These are phyloP conservation scores for Metschnikowia rubicola DNA, from an alignment of 805 yeast species.

Conservation along the genomic window DNA sequence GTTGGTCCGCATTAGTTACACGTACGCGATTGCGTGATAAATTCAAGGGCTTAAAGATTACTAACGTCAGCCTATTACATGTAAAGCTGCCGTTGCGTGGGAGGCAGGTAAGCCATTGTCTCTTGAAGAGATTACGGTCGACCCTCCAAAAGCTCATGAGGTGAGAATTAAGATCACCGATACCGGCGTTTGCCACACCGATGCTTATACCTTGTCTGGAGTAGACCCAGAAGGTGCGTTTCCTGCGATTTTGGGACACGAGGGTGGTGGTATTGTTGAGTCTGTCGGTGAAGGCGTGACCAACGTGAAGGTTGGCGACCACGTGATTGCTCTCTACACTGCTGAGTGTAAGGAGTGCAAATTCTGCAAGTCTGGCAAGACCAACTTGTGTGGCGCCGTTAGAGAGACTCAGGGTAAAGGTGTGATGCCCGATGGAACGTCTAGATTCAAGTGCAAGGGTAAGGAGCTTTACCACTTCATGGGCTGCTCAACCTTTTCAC, in stretches of 20 bases:
- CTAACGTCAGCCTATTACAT: constrained; percentile 55
- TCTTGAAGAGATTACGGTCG: constrained; percentile 85
- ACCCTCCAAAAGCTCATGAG: constrained; percentile 95
- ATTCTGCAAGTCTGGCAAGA: constrained; percentile 91
- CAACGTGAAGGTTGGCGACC: constrained; percentile 87
- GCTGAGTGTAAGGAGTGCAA: constrained; percentile 96
- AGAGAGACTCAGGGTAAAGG: constrained; percentile 98
- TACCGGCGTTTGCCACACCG: constrained; percentile 98
- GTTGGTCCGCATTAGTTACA: not conserved
- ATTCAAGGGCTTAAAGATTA: not conserved
- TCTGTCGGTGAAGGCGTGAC: constrained; percentile 93
- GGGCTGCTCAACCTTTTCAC: constrained; percentile 98
- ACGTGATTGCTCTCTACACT: constrained; percentile 89
- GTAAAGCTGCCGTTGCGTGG: constrained; percentile 98
- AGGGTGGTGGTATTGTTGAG: constrained; percentile 97
- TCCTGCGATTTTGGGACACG: constrained; percentile 94
- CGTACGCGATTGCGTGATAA: too few species aligned
- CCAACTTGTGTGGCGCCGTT: constrained; percentile 92
- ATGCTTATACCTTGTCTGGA: constrained; percentile 94
- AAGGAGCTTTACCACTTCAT: constrained; percentile 84
- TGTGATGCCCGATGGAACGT: constrained; percentile 97
- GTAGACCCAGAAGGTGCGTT: constrained; percentile 94
- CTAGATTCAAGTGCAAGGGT: constrained; percentile 85
- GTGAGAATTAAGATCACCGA: constrained; percentile 84
- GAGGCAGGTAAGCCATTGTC: constrained; percentile 81